Percentiles rank a stretch among this genome's conserved stretches.
phyloP scores from a whole-genome alignment of 192 early-diverging fungal genomes.

The Podila minutissima region DNA sequence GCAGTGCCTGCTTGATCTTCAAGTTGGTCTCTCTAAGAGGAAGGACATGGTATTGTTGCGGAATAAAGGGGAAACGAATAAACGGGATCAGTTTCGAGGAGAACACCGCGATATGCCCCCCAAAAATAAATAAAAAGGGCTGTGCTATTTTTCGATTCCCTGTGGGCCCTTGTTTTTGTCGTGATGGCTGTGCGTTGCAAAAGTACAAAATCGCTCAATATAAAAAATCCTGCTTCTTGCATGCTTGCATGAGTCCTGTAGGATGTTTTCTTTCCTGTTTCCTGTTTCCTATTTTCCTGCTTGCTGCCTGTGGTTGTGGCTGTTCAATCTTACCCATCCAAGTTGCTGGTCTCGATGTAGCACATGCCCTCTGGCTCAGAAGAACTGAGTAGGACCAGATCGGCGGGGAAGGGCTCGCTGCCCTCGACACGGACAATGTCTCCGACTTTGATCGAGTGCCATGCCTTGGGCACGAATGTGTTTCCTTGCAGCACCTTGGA shows the following conservation, averaged over 20 bases:
- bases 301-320: background rate
- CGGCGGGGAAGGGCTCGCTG: conserved; percentile 91
- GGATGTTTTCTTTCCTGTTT: too few species aligned
- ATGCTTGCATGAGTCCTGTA: too few species aligned
- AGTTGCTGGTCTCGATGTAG: conserved; percentile 98
- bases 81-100: background rate
- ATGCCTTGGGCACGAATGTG: conserved; percentile 80
- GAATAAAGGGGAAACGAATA: background rate
- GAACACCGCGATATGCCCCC: too few species aligned
- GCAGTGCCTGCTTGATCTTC: conserved; percentile 94
- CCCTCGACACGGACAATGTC: conserved; percentile 93
- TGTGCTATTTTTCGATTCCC: background rate
- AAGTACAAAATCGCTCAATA: background rate
- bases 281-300: too few species aligned
- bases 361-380: conserved; percentile 97
- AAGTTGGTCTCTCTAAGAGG: conserved; percentile 90
- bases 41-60: background rate
- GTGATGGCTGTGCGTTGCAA: background rate
- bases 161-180: background rate
- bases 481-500: conserved; percentile 69
- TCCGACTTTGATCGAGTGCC: conserved; percentile 88
- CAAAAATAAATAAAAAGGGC: too few species aligned
- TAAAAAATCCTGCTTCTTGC: too few species aligned
- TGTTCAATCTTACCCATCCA: conserved; percentile 82
- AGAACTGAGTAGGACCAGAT: conserved; percentile 89